Base-by-base conservation (phyloP, 768 basidiomycete species). In the Dioszegia aurantiaca region DNA sequence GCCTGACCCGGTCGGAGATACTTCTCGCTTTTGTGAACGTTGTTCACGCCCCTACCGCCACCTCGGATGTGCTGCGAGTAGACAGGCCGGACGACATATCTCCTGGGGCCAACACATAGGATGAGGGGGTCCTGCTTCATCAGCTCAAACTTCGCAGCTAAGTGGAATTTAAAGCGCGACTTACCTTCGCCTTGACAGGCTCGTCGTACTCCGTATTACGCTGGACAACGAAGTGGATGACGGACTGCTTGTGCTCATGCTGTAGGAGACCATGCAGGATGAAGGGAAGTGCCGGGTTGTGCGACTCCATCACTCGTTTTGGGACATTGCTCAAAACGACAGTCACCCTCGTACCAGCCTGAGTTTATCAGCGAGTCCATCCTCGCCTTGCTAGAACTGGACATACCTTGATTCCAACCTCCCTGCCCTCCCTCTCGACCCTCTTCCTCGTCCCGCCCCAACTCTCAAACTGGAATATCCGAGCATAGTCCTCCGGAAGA, bases 391-490 rank as follows among this genome's bases (percentile, higher is more conserved):
- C 23, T 19, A 47, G 10, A 16, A 21, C 16, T 40, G 21, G 6
- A 70, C 82, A 48, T 67, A 92, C 92, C 81, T 87, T 83, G 12
- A 90, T 83, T 3, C 80, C 75, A 43, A 90, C 87, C 42, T 71
- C 68, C 45, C 64, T 59, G 2, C 62, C 76, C 24, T 73, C 75
- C 44, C 82, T 79, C 46, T 87, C 86, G 12, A 86, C 85, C 52
- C 83, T 80, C 58, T 85, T 81, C 55, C 82, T 83, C 4, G 91
- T 95, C 19, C 87, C 83, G 74, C 85, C 88, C 79, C 88, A 95
- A 67, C 93, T 89, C 77, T 97, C 92, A 69, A 98, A 95, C 74
- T 92, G 89, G 79, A 98, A 99, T 66, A 97, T 94, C 40, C 87
- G 83, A 2, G 87, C 90, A 69, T 98, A 98, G 73, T 99, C 92